Conservation (phyloP, 441 rosid genomes). For the Aleurites moluccanus region DNA sequence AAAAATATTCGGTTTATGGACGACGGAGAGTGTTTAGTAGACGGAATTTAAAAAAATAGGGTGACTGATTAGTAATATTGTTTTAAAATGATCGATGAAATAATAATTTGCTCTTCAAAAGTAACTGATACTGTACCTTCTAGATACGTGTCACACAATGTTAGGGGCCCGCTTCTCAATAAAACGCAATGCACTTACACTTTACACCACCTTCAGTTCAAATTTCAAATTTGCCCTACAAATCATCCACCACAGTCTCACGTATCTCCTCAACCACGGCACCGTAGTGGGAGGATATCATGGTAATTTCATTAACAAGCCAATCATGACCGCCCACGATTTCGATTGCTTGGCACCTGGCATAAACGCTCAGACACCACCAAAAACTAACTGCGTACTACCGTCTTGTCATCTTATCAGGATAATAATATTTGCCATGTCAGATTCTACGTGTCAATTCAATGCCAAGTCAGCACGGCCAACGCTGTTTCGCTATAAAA, state of each 20-base stretch:
- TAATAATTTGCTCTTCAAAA: no score
- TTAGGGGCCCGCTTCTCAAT: constrained; percentile 3
- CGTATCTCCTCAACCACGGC: constrained; percentile 20
- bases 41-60: no score
- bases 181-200: neutral
- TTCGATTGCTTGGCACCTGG: constrained; percentile 2
- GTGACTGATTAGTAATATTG: no score
- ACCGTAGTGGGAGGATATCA: constrained; percentile 26
- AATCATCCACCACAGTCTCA: neutral
- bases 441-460: constrained; percentile 26
- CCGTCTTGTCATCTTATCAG: constrained; percentile 7
- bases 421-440: constrained; percentile 22
- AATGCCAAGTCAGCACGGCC: constrained; percentile 38
- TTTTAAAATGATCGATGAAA: no score
- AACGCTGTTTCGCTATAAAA: constrained; percentile 37
- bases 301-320: neutral
- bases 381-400: neutral
- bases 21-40: no score
- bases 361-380: neutral
- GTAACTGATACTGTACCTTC: no score
- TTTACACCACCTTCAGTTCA: neutral
- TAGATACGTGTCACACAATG: constrained; percentile 32
- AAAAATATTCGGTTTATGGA: no score
- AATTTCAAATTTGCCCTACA: constrained; percentile 29
- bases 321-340: constrained; percentile 8